Evolutionary conservation across 768 basidiomycete genomes (phyloP), one percentile per base, ranked within the genome.

Genomic region (Collybia nuda): DNA sequence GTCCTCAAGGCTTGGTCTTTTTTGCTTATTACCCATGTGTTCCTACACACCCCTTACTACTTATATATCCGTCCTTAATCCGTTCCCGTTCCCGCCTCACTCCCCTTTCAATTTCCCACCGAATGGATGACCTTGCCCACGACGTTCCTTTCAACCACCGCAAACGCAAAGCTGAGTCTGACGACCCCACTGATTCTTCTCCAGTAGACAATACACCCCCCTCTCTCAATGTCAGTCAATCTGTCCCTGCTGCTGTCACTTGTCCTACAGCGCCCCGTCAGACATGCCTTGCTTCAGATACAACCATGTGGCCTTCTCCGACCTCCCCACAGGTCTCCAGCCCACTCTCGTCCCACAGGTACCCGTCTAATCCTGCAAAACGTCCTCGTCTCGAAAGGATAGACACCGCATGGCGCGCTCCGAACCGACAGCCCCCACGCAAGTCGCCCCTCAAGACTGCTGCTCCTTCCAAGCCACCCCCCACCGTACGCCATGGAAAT

Each of bases 81-180:
- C 32, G 7, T 32, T 32, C 28, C 28, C 28, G 11, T 28, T 44
- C 44, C 47, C 46, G 44, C 38, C 47, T 55, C 57, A 40, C 46
- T 60, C 48, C 54, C 57, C 59, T 45, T 53, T 44, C 51, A 32
- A 32, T 32, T 54, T 56, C 44, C 47, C 40, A 53, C 55, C 53
- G 44, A 54, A 86, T 87, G 84, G 82, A 85, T 71, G 76, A 84
- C 74, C 74, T 82, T 56, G 75, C 79, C 58, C 79, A 83, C 54
- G 71, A 76, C 48, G 66, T 70, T 56, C 76, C 77, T 52, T 59
- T 76, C 24, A 69, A 77, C 76, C 74, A 75, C 63, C 77, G 82
- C 63, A 89, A 89, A 68, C 82, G 87, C 57, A 89, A 90, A 69
- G 78, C 83, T 0, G 79, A 79, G 63, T 47, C 63, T 23, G 82